Evolutionary conservation across 805 yeast genomes (phyloP).

Genomic region (Barnettozyma populi): DNA sequence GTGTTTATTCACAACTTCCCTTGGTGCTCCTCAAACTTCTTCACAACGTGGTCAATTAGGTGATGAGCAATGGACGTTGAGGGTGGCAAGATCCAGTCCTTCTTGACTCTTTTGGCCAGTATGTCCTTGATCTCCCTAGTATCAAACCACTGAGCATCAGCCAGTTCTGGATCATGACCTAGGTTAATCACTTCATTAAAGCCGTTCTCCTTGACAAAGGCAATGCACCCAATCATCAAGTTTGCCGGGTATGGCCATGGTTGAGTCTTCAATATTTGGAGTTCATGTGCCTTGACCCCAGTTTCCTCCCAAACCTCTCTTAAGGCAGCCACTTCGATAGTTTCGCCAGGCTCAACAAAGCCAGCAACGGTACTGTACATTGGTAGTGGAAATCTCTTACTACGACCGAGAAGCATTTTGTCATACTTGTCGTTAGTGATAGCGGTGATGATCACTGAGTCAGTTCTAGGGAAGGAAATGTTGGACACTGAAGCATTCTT

Average conservation of each 20-base stretch:
- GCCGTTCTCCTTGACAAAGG: constrained; percentile 65
- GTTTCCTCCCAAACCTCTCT: constrained; percentile 96
- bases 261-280: constrained; percentile 66
- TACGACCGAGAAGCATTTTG: constrained; percentile 66
- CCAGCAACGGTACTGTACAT: constrained; percentile 91
- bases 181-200: constrained; percentile 58
- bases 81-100: constrained; percentile 24
- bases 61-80: constrained; percentile 25
- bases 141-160: constrained; percentile 84
- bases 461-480: constrained; percentile 87
- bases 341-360: constrained; percentile 92
- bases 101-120: constrained; percentile 11
- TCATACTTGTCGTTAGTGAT: constrained; percentile 56
- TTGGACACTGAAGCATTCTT: constrained; percentile 53
- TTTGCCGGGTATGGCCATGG: constrained; percentile 98
- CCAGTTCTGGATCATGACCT: constrained; percentile 80
- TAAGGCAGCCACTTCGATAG: constrained; percentile 79
- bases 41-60: constrained; percentile 21
- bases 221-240: constrained; percentile 90
- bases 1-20: not conserved
- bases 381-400: constrained; percentile 50
- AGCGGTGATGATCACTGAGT: constrained; percentile 81
- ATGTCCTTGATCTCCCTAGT: constrained; percentile 39
- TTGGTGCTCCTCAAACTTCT: constrained; percentile 9
- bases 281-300: constrained; percentile 60